Base-by-base conservation (phyloP, 352 stramenopile genomes). In the Saprolegnia diclina region DNA sequence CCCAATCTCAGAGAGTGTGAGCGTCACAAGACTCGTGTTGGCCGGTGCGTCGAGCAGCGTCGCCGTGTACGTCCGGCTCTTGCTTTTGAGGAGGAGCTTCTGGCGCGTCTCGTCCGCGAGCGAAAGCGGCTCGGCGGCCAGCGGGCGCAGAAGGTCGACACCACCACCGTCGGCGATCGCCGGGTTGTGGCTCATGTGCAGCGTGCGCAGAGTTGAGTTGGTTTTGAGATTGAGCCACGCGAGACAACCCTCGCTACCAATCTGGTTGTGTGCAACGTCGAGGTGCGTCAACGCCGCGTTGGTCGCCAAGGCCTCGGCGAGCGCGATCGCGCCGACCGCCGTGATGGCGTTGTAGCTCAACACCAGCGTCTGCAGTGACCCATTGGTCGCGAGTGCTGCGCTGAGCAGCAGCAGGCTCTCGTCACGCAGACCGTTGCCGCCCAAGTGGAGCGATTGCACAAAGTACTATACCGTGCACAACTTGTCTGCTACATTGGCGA, bases 301-400 rank as follows among this genome's bases (percentile, higher is more conserved):
- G 14, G 73, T 65, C 5, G 52, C 57, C 26, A 92, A 55, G 16
- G 76, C 78, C 26, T 79, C 82, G 22, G 82, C 84, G 19, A 92
- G 68, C 1, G 79, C 72, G 16, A 75, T 79, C 16, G 82, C 90
- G 0, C 84, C 84, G 22, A 79, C 61, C 18, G 76, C 76, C 0
- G 71, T 68, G 46, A 92, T 83, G 64, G 67, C 73, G 67, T 92
- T 92, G 76, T 92, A 92, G 67, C 81, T 90, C 19, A 92, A 72
- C 26, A 81, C 77, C 48, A 92, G 79, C 46, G 85, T 74, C 38
- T 71, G 61, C 6, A 88, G 72, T 48, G 78, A 80, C 0, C 53
- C 67, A 56, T 90, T 90, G 63, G 83, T 74, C 9, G 76, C 63
- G n/a, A 92, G 64, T 45, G 78, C 82, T 21, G 77, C 77, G 35